Base-by-base conservation (phyloP, 2,329 filamentous ascomycete genomes). In the Corniculantispora saksenae region DNA sequence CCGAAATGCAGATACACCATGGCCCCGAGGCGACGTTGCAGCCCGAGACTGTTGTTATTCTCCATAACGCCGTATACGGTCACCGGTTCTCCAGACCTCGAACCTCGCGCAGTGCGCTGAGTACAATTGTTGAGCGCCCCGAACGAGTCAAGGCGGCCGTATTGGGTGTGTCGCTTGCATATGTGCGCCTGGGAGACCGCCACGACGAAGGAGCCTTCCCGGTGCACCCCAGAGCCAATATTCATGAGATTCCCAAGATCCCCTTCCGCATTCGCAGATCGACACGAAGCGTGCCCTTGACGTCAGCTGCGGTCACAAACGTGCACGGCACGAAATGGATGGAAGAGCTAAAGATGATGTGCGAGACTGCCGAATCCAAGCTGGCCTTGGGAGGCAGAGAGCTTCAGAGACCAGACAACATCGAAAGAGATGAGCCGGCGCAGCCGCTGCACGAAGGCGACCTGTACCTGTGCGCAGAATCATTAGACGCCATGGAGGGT, bases 321-420 rank as follows among this genome's bases (percentile, higher is more conserved):
- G 93, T 99, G 0, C 95, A 99, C 78, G 94, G 94, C 0, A 84
- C 82, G 3, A 91, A 91, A 69, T 97, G 94, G 94, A 97, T 98
- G 94, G 88, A 91, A 61, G 94, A 98, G 74, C 80, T 99, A 57
- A 91, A 89, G 76, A 81, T 84, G 9, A 92, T 98, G 90, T 98
- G 95, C 74, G 85, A 92, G 38, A 82, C 86, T 53, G 93, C 94
- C 3, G 92, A 92, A 73, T 83, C 86, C 6, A 94, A 91, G 72
- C 82, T 98, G 61, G 91, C 92, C 7, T 81, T 87, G 67, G 91
- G 89, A 64, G 89, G 89, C 12, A 94, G 91, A 73, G 94, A 97
- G 76, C 80, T 97, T 48, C 84, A 87, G 66, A 86, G 93, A 56
- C 88, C 89, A 2, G 83, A 89, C 21, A 57, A 63, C 9, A 86